Conservation (phyloP, 768 basidiomycete species). For the Zangia roseola region DNA sequence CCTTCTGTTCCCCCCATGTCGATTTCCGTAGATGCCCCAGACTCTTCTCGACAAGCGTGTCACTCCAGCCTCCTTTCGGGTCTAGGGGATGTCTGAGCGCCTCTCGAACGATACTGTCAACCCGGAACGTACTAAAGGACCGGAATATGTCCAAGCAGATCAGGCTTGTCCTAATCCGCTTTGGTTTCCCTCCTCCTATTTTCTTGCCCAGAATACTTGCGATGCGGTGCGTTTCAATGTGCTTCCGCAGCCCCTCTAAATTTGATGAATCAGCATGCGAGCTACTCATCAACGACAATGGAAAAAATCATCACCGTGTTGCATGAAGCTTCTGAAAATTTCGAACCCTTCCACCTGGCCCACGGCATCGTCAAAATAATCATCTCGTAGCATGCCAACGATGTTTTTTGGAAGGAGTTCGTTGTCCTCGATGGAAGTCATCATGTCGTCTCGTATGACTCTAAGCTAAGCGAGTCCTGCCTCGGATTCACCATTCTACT, state of each 20-base stretch:
- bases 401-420: slow-evolving; percentile 14
- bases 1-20: slow-evolving; percentile 3
- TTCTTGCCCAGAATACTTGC: slow-evolving; percentile 15
- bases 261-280: background rate
- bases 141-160: slow-evolving; percentile 21
- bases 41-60: background rate
- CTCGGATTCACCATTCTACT: background rate
- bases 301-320: slow-evolving; percentile 10
- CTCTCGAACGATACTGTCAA: background rate
- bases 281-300: background rate
- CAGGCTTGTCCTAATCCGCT: slow-evolving; percentile 18
- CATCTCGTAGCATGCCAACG: slow-evolving; percentile 17
- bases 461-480: background rate
- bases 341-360: slow-evolving; percentile 23
- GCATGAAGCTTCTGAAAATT: slow-evolving; percentile 20
- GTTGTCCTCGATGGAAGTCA: background rate
- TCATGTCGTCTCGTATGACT: slow-evolving; percentile 13
- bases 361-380: slow-evolving; percentile 25
- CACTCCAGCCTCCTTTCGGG: background rate
- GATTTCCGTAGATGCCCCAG: background rate
- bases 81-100: background rate
- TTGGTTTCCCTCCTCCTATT: slow-evolving; percentile 9
- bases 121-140: slow-evolving; percentile 9
- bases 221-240: slow-evolving; percentile 9
- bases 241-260: slow-evolving; percentile 11